Conservation (phyloP, 768 basidiomycete species). For the Pleurotus sapidus region DNA sequence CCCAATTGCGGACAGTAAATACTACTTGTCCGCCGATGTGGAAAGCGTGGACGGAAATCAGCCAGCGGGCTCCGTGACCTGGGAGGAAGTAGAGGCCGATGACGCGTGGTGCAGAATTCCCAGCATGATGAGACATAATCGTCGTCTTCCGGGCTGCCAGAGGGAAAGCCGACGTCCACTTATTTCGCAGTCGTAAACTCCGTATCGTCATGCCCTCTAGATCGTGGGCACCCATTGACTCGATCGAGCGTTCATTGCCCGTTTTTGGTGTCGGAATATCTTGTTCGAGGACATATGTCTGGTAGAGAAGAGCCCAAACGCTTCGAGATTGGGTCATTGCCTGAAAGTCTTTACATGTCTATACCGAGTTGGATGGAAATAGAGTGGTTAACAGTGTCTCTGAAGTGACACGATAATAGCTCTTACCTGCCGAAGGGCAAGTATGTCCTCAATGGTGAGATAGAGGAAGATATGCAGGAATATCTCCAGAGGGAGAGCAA, state of each 20-base stretch:
- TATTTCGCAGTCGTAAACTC: constrained; percentile 40
- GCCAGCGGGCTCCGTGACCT: constrained; percentile 34
- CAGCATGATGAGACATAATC: constrained; percentile 17
- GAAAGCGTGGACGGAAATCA: constrained; percentile 42
- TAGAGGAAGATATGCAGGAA: constrained; percentile 39
- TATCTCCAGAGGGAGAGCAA: constrained; percentile 46
- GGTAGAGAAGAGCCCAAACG: constrained; percentile 49
- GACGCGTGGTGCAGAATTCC: constrained; percentile 27
- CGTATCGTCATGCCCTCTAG: constrained; percentile 40
- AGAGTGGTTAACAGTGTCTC: not conserved
- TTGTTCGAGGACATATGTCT: constrained; percentile 33
- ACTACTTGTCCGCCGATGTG: constrained; percentile 14
- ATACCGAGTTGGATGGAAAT: not conserved
- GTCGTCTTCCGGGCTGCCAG: constrained; percentile 20
- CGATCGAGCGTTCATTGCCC: constrained; percentile 20
- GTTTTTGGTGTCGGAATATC: constrained; percentile 49
- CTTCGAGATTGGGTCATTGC: constrained; percentile 41
- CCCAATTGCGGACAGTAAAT: constrained; percentile 57
- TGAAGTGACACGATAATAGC: not conserved
- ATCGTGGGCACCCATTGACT: constrained; percentile 33
- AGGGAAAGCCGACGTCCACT: constrained; percentile 48
- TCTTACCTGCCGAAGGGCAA: constrained; percentile 45
- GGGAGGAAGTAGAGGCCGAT: constrained; percentile 48
- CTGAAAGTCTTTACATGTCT: constrained; percentile 47
- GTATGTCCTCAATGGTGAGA: constrained; percentile 38